Conservation (phyloP, 345 rosid species). For the Euclidium syriacum region DNA sequence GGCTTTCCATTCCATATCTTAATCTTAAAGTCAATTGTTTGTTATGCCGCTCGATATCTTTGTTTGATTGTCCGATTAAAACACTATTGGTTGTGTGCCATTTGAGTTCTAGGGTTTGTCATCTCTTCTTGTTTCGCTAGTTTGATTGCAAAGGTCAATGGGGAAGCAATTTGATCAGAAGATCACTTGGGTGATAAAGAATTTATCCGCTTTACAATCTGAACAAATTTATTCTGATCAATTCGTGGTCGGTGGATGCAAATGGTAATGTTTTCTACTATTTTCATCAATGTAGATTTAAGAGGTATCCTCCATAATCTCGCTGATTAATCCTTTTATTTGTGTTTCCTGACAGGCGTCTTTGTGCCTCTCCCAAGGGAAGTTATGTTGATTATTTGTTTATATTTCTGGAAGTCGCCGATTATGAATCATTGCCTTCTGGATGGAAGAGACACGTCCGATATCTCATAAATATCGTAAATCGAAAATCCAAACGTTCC, state of each 20-base stretch:
- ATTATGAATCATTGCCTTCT: slow-evolving; percentile 47
- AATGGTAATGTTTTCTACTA: neutral
- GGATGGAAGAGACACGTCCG: slow-evolving; percentile 76
- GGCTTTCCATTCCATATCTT: too few species aligned
- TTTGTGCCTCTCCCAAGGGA: slow-evolving; percentile 62
- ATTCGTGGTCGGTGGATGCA: neutral
- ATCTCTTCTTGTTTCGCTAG: neutral
- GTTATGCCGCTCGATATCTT: too few species aligned
- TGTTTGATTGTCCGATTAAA: too few species aligned
- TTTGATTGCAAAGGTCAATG: neutral
- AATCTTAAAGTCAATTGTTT: too few species aligned
- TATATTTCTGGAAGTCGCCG: slow-evolving; percentile 66
- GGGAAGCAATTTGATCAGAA: neutral
- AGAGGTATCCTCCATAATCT: neutral
- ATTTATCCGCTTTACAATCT: neutral
- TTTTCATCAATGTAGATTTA: neutral
- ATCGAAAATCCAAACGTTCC: slow-evolving; percentile 30
- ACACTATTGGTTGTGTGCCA: too few species aligned
- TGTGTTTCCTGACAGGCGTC: slow-evolving; percentile 41
- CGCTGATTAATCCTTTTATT: neutral
- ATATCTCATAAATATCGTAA: slow-evolving; percentile 55
- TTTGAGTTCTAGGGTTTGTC: neutral
- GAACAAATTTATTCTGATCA: neutral
- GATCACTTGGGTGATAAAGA: neutral
- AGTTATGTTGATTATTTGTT: slow-evolving; percentile 65